Evolutionary conservation across 495 filamentous ascomycete genomes (phyloP).

Genomic region (Neurospora sp.): DNA sequence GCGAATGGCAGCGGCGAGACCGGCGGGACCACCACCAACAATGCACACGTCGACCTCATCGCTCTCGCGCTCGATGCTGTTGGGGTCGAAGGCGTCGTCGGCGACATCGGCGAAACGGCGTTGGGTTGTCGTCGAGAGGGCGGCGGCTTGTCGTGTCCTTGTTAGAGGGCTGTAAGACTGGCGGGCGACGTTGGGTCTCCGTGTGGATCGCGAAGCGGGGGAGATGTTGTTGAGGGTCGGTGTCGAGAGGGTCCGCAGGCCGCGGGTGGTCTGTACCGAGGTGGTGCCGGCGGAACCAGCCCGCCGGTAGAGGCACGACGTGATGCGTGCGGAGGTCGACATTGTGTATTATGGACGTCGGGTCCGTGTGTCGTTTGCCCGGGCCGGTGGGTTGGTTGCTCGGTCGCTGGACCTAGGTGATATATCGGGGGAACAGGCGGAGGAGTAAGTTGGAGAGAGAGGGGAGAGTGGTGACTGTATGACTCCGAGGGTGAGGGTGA

Average conservation of each 20-base stretch:
- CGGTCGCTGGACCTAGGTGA: background rate
- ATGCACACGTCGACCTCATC: slow-evolving; percentile 96
- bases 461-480: background rate
- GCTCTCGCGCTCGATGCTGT: slow-evolving; percentile 68
- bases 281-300: slow-evolving; percentile 8
- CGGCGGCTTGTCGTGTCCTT: background rate
- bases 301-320: slow-evolving; percentile 19
- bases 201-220: background rate
- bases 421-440: background rate
- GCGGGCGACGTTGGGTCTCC: slow-evolving; percentile 1
- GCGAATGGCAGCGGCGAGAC: slow-evolving; percentile 84
- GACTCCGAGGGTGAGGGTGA: background rate
- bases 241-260: slow-evolving; percentile 14
- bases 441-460: background rate
- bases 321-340: slow-evolving; percentile 20
- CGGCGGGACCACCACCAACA: slow-evolving; percentile 88
- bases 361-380: background rate
- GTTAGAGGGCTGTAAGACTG: background rate
- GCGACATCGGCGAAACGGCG: slow-evolving; percentile 35
- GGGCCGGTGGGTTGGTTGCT: background rate
- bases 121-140: slow-evolving; percentile 31
- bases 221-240: slow-evolving; percentile 2
- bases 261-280: slow-evolving; percentile 3
- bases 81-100: slow-evolving; percentile 62
- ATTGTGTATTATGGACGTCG: slow-evolving; percentile 6